Base-by-base conservation (phyloP, 257 asterid genomes). In the Ballota nigra region DNA sequence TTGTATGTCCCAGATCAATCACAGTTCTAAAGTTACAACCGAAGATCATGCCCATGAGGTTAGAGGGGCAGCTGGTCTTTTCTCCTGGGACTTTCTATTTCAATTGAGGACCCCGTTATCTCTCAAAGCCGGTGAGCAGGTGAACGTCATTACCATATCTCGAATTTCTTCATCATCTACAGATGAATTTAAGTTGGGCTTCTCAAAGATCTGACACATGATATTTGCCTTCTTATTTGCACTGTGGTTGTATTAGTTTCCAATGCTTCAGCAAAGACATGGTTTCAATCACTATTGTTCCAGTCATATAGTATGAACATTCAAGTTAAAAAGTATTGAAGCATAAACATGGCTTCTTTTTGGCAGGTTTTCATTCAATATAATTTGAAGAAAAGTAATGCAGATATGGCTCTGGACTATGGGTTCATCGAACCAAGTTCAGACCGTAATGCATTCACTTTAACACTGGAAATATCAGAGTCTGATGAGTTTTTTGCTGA, bases 1-100 rank as follows among this genome's bases (percentile, higher is more conserved):
- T 59, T 47, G 62, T 40, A 11, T 74, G 71, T 20, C 76, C 70
- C 86, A 92, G 97, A 80, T 87, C 78, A 95, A 95, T 82, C 99
- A 95, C 84, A 95, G 89, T 61, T 75, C 72, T 29, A 77, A 68
- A 70, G 97, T 95, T 63, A 89, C 93, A 8, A 85, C 92, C 8
- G 97, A 92, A 81, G 99, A 89, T 80, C 98, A 92, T 71, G 96
- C 95, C 11, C 84, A 88, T 8, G 99, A 92, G 85, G 92, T 89
- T 45, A 79, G 80, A 83, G 97, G 98, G 63, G 68, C 98, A 56
- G 97, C 97, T 0, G 96, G 98, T 38, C 97, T 95, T 53, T 95
- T 92, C 88, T 86, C 98, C 4, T 85, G 99, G 99, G 99, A 92
- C 71, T 80, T 63, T 84, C 81, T 91, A 8, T 85, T 88, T 78